Evolutionary conservation across 257 asterid species (phyloP), one percentile per base, ranked within the genome.

Genomic region (Solanum paucissectum): DNA sequence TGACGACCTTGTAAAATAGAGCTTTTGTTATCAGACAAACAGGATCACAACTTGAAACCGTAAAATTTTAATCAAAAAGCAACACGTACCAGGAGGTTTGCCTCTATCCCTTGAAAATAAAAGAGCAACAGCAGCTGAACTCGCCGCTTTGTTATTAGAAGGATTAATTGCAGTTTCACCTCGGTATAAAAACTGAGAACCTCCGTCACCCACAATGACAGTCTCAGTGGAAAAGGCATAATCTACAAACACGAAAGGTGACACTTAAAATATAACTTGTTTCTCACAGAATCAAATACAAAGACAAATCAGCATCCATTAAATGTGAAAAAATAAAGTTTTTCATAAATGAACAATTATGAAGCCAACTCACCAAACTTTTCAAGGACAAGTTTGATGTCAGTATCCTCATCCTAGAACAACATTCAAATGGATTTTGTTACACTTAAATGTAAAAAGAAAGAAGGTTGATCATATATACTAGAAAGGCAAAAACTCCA

Each of bases 331-430:
- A 88, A 72, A 44, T 52, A 36, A 42, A 32, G 60, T 60, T 40
- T 34, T 40, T 25, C 23, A 38, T 44, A 55, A 7, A 38, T 84
- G 34, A 69, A 75, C 23, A 84, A 12, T 21, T 58, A 55, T 83
- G 72, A 88, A 25, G 74, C 83, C 60, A 60, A 93, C 98, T 94
- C 90, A 96, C 99, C 99, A 91, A 95, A 89, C 91, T 86, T 92
- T 89, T 93, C 93, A 88, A 95, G 96, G 87, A 95, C 89, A 73
- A 94, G 94, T 44, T 89, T 94, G 93, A 93, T 88, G 90, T 95
- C 93, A 75, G 91, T 89, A 69, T 87, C 85, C 82, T 58, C 94
- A 68, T 93, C 98, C 99, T 96, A 89, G 87, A 93, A 82, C 91
- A 92, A 77, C 92, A 95, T 83, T 79, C 68, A 90, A 85, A 83